A percentile compares a stretch with the other conserved stretches of the same genome.
phyloP scores from a whole-genome alignment of 768 basidiomycete species.

The Dacryopinax primogenitus region DNA sequence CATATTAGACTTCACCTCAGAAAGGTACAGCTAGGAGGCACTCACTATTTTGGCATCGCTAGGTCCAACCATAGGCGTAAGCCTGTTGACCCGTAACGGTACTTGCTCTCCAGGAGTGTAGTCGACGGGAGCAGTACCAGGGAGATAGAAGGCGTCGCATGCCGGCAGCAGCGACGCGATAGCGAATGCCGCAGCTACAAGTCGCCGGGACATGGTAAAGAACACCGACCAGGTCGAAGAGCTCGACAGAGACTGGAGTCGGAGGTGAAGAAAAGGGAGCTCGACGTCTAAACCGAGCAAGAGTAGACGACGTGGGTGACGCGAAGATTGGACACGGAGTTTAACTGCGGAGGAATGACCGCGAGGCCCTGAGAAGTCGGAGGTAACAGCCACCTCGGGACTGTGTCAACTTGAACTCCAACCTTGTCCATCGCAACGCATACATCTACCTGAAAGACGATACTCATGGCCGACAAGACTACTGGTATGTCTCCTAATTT shows the following conservation, averaged over 20 bases:
- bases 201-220: background rate
- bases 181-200: background rate
- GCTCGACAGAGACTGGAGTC: background rate
- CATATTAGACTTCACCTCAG: conserved; percentile 12
- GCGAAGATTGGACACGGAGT: background rate
- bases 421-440: background rate
- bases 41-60: conserved; percentile 58
- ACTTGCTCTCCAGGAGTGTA: conserved; percentile 64
- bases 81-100: conserved; percentile 69
- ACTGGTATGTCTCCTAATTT: background rate
- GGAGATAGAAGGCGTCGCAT: conserved; percentile 69
- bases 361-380: background rate
- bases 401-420: background rate
- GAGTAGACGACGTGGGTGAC: background rate
- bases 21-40: conserved; percentile 13
- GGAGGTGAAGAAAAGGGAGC: background rate
- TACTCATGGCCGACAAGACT: background rate
- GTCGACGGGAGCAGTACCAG: conserved; percentile 72
- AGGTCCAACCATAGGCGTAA: conserved; percentile 70
- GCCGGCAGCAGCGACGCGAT: conserved; percentile 7
- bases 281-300: conserved; percentile 1
- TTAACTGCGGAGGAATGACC: conserved; percentile 3
- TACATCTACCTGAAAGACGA: background rate
- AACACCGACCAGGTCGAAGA: background rate
- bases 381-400: conserved; percentile 2